These are phyloP conservation scores for Cercis canadensis DNA, from an alignment of 306 rosid genomes.

Conservation along the genomic window DNA sequence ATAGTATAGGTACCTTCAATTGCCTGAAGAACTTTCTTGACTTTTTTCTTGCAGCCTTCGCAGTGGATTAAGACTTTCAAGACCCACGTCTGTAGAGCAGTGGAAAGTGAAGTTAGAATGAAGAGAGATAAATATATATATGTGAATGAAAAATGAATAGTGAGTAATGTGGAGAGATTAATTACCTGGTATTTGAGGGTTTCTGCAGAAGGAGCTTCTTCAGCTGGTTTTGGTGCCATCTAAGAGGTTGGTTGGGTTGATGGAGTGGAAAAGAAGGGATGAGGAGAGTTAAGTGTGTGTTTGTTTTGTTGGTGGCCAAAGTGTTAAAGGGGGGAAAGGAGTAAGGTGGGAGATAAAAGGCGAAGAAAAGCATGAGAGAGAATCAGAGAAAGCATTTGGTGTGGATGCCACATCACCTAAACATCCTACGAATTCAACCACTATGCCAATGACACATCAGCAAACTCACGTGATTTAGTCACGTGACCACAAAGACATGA, in stretches of 20 bases:
- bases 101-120: conserved; percentile 22
- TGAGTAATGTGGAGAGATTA: no score
- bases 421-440: conserved; percentile 34
- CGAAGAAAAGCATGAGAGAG: conserved; percentile 21
- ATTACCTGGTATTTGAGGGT: conserved; percentile 75
- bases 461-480: conserved; percentile 47
- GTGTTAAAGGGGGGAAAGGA: conserved; percentile 30
- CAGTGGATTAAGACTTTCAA: conserved; percentile 91
- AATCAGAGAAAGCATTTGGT: conserved; percentile 39
- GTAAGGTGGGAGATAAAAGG: conserved; percentile 30
- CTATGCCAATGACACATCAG: conserved; percentile 38
- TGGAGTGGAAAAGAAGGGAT: conserved; percentile 43
- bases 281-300: conserved; percentile 25
- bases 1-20: conserved; percentile 61
- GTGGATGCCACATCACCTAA: conserved; percentile 59
- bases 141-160: neutral
- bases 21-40: conserved; percentile 83
- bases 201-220: conserved; percentile 53
- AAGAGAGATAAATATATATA: neutral
- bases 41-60: conserved; percentile 86
- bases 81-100: conserved; percentile 70
- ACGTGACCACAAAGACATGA: conserved; percentile 32
- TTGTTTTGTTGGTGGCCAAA: conserved; percentile 32
- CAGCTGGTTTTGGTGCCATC: conserved; percentile 69
- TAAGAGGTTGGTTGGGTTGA: conserved; percentile 29